Evolutionary conservation across 768 basidiomycete species (phyloP).

Genomic region (Suillus weaverae): DNA sequence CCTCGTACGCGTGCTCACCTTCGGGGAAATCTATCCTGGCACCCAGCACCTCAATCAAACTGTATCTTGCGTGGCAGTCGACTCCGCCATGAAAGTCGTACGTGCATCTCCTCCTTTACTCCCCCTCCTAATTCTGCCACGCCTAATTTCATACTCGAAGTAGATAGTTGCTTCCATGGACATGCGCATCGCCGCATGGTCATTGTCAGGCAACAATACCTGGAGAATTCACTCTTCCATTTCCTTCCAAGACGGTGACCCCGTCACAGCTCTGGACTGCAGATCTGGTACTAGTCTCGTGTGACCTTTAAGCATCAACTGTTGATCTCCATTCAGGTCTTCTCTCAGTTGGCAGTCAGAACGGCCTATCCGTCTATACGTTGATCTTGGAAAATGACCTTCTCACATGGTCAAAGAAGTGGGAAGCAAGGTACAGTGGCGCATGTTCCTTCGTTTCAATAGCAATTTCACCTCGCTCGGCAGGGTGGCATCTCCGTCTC

Average conservation of each 20-base stretch:
- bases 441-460: conserved; percentile 6
- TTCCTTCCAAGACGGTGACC: conserved; percentile 52
- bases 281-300: conserved; percentile 57
- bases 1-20: conserved; percentile 69
- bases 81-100: conserved; percentile 80
- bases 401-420: conserved; percentile 81
- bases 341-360: conserved; percentile 65
- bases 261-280: conserved; percentile 66
- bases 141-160: conserved; percentile 13
- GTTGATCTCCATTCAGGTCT: conserved; percentile 54
- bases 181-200: conserved; percentile 74
- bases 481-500: conserved; percentile 51
- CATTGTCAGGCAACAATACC: conserved; percentile 62
- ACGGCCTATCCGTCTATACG: conserved; percentile 70
- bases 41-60: conserved; percentile 40
- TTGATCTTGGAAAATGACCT: conserved; percentile 79
- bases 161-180: conserved; percentile 77
- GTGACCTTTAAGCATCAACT: neutral
- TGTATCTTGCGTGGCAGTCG: conserved; percentile 67
- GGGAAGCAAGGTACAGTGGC: conserved; percentile 57
- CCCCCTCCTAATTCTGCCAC: conserved; percentile 9
- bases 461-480: conserved; percentile 14
- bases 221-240: conserved; percentile 87
- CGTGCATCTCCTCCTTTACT: conserved; percentile 31
- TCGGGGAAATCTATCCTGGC: conserved; percentile 82